Evolutionary conservation across 2,329 filamentous ascomycete species (phyloP), one percentile per base, ranked within the genome.

Genomic region (Alternaria burnsii): DNA sequence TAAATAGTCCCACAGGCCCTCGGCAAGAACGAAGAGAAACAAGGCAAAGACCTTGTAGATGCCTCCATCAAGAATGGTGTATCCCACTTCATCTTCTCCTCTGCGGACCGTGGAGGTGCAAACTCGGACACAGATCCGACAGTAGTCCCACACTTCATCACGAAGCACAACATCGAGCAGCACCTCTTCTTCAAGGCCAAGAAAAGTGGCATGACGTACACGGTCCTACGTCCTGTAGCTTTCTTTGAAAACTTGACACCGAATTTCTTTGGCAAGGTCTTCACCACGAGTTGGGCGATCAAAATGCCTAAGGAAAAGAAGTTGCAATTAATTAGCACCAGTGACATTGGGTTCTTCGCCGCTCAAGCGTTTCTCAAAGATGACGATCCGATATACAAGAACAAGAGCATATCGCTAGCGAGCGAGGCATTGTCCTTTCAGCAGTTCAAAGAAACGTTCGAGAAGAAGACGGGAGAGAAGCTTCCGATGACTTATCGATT

Each of bases 151-250:
- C 87, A 91, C 70, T 90, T 91, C 70, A 81, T 81, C 58, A 82
- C 74, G 68, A 91, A 91, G 72, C 81, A 86, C 70, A 76, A 82
- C 10, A 85, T 90, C 65, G 88, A 91, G 75, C 77, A 84, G 54
- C 81, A 90, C 61, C 82, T 91, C 10, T 77, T 84, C 20, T 41
- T 46, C n/a, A 59, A 55, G 11, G 32, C 58, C 5, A 46, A 82
- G 38, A 76, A 82, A 16, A 74, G 71, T 9, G 73, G 73, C 5
- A 86, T 88, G 85, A 76, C 72, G 4, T 90, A 84, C 82, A 88
- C 85, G 0, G 82, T 89, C 26, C 77, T 90, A 0, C 84, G 87
- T 3, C 88, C 88, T 0, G 83, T 84, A 0, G 85, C 83, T 1
- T 90, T 89, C 74, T 84, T 86, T 73, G 87, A 89, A 18, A 87